A percentile compares a stretch with the other conserved stretches of the same genome.
phyloP scores from a whole-genome alignment of 73 alveolate genomes.

The Paramecium primaurelia region DNA sequence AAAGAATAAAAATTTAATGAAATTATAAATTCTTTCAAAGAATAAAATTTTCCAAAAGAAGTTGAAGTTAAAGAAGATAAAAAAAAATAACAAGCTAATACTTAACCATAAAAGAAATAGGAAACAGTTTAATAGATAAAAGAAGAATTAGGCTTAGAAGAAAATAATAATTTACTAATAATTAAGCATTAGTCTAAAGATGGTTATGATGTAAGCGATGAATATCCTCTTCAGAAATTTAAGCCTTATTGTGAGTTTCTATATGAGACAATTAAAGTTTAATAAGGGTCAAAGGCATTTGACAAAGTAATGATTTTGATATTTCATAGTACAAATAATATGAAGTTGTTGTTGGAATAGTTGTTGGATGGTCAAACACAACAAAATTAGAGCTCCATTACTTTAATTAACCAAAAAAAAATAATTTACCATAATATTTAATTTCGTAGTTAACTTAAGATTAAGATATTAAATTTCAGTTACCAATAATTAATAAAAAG shows the following conservation, averaged over 20 bases:
- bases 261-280: not conserved
- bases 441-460: not conserved
- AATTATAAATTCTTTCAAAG: slow-evolving; percentile 43
- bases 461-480: not conserved
- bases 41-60: slow-evolving; percentile 45
- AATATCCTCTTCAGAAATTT: slow-evolving; percentile 33
- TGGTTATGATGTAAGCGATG: slow-evolving; percentile 38
- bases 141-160: slow-evolving; percentile 41
- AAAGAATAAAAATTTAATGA: slow-evolving; percentile 39
- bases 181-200: not conserved
- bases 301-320: not conserved
- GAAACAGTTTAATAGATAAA: not conserved
- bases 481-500: not conserved
- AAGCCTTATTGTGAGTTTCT: not conserved
- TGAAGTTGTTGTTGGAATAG: slow-evolving; percentile 46
- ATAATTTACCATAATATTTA: not conserved
- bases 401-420: not conserved
- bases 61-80: slow-evolving; percentile 12
- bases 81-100: not conserved
- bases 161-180: not conserved
- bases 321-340: not conserved
- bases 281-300: slow-evolving; percentile 12
- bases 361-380: slow-evolving; percentile 47
- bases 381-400: slow-evolving; percentile 45
- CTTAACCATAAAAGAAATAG: not conserved